A percentile compares a stretch with the other conserved stretches of the same genome.
Evolutionary conservation across 306 rosid genomes (phyloP).

Genomic region (Vachellia pachyceras): DNA sequence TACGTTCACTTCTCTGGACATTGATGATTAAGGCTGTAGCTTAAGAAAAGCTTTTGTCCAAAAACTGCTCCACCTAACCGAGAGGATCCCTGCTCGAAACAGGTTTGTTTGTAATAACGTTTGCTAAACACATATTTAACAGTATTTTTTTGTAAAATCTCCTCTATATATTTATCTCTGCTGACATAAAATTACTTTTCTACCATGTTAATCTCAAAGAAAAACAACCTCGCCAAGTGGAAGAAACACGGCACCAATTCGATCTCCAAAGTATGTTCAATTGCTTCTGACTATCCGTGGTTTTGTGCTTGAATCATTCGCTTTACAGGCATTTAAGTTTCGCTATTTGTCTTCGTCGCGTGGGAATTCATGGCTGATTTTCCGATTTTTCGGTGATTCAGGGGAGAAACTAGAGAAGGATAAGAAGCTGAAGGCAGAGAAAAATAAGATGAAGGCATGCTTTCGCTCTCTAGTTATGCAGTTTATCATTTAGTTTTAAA

Average conservation of each 20-base stretch:
- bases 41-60: neutral
- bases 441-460: slow-evolving; percentile 77
- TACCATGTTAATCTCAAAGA: slow-evolving; percentile 75
- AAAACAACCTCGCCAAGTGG: slow-evolving; percentile 79
- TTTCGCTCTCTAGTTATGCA: neutral
- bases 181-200: too few species aligned
- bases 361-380: neutral
- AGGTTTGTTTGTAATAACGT: too few species aligned
- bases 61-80: neutral
- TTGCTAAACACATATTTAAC: too few species aligned
- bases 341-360: neutral
- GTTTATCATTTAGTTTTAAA: neutral
- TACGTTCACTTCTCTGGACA: neutral
- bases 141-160: too few species aligned
- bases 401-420: slow-evolving; percentile 77
- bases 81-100: neutral
- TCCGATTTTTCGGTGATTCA: slow-evolving; percentile 34
- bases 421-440: slow-evolving; percentile 69
- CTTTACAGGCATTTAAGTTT: neutral
- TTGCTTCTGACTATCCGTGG: neutral
- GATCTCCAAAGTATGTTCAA: slow-evolving; percentile 69
- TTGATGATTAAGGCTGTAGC: neutral
- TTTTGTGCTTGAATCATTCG: neutral
- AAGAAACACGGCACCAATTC: slow-evolving; percentile 78
- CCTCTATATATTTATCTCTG: too few species aligned